phyloP scores from a whole-genome alignment of 192 early-diverging fungal species.

The Pilobolus umbonatus region DNA sequence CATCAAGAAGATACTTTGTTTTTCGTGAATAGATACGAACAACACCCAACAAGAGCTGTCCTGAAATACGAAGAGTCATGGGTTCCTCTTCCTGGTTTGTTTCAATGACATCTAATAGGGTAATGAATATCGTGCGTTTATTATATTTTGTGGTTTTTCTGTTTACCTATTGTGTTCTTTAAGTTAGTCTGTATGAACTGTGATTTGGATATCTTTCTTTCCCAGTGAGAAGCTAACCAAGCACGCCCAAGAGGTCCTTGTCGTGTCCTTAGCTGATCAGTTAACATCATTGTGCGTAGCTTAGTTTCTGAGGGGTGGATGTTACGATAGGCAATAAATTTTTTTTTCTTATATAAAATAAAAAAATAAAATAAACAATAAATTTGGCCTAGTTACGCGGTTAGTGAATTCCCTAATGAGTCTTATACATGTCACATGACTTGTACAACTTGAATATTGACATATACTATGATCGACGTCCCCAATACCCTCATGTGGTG shows the following conservation, averaged over 20 bases:
- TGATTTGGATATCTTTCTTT: conserved; percentile 91
- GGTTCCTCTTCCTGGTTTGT: conserved; percentile 69
- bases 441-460: no score
- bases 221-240: conserved; percentile 98
- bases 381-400: no score
- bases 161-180: conserved; percentile 72
- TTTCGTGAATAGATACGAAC: conserved; percentile 95
- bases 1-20: conserved; percentile 92
- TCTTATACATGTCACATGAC: no score
- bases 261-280: conserved; percentile 73
- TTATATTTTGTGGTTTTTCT: not conserved
- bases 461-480: no score
- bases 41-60: conserved; percentile 94
- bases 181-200: conserved; percentile 96
- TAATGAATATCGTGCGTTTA: not conserved
- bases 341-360: not conserved
- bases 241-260: conserved; percentile 91
- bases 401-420: no score
- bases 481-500: no score
- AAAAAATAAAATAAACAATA: not conserved
- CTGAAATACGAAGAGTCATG: conserved; percentile 90
- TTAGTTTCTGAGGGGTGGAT: no score
- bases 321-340: no score
- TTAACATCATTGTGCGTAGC: no score
- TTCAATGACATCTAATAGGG: conserved; percentile 80